These are phyloP conservation scores for Debaryomyces udenii DNA, from an alignment of 1,139 yeast species.

Conservation along the genomic window DNA sequence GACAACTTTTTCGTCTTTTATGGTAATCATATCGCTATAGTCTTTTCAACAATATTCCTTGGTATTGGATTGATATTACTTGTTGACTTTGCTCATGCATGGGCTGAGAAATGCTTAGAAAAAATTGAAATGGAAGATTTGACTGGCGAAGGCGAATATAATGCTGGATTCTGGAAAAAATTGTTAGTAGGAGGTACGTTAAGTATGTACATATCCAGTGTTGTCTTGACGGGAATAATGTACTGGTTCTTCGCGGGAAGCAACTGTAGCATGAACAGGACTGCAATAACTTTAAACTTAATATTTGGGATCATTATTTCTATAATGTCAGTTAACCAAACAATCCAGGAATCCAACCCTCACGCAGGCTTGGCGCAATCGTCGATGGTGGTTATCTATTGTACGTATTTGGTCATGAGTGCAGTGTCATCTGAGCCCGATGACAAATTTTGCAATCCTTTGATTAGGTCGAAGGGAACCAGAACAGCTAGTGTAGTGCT, in stretches of 20 bases:
- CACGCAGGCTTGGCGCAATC: conserved; percentile 97
- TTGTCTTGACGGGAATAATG: conserved; percentile 77
- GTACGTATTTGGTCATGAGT: conserved; percentile 88
- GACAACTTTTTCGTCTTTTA: conserved; percentile 85
- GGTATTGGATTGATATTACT: conserved; percentile 86
- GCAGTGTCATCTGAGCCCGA: conserved; percentile 98
- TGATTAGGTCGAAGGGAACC: conserved; percentile 86
- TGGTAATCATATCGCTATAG: conserved; percentile 87
- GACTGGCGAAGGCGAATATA: conserved; percentile 51
- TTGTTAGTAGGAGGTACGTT: conserved; percentile 85
- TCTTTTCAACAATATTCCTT: conserved; percentile 81
- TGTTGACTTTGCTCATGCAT: conserved; percentile 97
- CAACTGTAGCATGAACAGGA: conserved; percentile 91
- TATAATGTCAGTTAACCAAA: conserved; percentile 73
- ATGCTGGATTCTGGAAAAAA: conserved; percentile 71
- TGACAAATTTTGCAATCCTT: conserved; percentile 87
- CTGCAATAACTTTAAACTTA: conserved; percentile 80
- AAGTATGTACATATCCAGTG: conserved; percentile 75
- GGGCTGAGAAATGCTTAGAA: conserved; percentile 96
- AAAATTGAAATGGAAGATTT: conserved; percentile 88
- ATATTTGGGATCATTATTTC: conserved; percentile 67
- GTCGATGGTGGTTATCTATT: conserved; percentile 92
- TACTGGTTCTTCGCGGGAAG: conserved; percentile 77
- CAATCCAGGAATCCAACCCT: conserved; percentile 89
- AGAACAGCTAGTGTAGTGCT: conserved; percentile 84